A percentile compares a stretch with the other conserved stretches of the same genome.
These are phyloP conservation scores for Paramecium octaurelia DNA, from an alignment of 73 alveolate genomes.

Conservation along the genomic window DNA sequence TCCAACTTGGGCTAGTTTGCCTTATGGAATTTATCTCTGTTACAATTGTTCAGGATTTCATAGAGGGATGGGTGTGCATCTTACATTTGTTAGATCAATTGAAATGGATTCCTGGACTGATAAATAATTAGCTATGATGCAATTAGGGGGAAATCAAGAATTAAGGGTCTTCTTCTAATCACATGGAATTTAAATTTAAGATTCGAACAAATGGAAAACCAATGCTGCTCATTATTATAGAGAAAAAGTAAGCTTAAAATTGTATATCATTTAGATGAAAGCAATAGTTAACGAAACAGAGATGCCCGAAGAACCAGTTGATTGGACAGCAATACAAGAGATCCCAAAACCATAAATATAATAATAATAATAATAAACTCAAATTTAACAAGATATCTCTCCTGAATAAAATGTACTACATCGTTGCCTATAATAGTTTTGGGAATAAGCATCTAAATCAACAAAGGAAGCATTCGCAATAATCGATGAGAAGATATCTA, in stretches of 20 bases:
- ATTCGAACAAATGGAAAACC: not conserved
- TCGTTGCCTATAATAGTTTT: not conserved
- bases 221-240: not conserved
- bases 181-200: not conserved
- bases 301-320: not conserved
- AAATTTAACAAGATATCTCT: not conserved
- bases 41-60: constrained; percentile 78
- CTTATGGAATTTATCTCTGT: not conserved
- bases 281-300: not conserved
- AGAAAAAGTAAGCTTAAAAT: not conserved
- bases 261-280: not conserved
- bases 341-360: not conserved
- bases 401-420: not conserved
- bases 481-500: not conserved
- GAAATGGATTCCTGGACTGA: constrained; percentile 92
- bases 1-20: not conserved
- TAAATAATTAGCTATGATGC: not conserved
- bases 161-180: not conserved
- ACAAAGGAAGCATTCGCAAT: not conserved
- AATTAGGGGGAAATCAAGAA: not conserved
- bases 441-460: not conserved
- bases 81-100: constrained; percentile 84
- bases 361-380: not conserved
- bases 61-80: constrained; percentile 82
- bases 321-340: not conserved